These are phyloP conservation scores for Mrakiaceae sp. DNA, from an alignment of 1,284 basidiomycete species.

Conservation along the genomic window DNA sequence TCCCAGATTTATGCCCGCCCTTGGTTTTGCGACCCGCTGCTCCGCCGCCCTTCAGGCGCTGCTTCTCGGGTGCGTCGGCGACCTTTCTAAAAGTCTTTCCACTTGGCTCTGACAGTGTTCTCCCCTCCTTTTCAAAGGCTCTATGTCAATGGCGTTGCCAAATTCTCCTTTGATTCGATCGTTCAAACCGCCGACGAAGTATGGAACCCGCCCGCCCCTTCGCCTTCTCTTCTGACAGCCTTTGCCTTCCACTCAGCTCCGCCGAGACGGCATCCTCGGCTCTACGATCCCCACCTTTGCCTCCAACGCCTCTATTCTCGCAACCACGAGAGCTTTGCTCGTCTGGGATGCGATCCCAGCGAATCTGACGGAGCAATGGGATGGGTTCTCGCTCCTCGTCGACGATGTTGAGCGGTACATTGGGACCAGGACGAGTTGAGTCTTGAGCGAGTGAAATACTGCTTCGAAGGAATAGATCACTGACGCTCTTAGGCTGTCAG, in stretches of 20 bases:
- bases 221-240: neutral
- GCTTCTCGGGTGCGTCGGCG: constrained; percentile 44
- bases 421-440: constrained; percentile 42
- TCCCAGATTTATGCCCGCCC: constrained; percentile 51
- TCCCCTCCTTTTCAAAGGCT: constrained; percentile 29
- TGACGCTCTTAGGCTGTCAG: constrained; percentile 23
- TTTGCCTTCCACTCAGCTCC: constrained; percentile 40
- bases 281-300: constrained; percentile 58
- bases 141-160: constrained; percentile 64
- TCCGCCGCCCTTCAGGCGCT: constrained; percentile 70
- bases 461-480: neutral
- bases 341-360: constrained; percentile 50
- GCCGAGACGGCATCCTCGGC: constrained; percentile 58
- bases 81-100: too few species aligned
- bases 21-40: constrained; percentile 66
- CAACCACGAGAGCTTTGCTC: constrained; percentile 44
- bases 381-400: constrained; percentile 64
- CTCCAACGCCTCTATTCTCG: constrained; percentile 47
- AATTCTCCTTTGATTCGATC: constrained; percentile 68
- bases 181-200: constrained; percentile 65
- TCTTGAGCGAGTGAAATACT: neutral
- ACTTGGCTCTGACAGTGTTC: too few species aligned
- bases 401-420: constrained; percentile 72
- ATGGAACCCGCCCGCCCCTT: constrained; percentile 23
- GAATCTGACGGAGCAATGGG: constrained; percentile 45